These are phyloP conservation scores for Fusarium foetens DNA, from an alignment of 2,329 filamentous ascomycete species.

Conservation along the genomic window DNA sequence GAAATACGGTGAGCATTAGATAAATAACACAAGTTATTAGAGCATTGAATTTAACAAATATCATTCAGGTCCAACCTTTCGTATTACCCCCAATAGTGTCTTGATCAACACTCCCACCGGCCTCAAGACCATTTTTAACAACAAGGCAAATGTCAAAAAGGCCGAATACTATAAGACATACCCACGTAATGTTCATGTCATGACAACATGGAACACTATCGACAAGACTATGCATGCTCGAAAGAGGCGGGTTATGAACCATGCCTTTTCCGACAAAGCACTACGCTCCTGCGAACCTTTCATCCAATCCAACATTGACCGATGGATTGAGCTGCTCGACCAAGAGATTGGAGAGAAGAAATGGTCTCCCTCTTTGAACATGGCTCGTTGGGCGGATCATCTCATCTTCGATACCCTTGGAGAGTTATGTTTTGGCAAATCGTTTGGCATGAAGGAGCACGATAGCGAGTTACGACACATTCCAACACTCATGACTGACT, in stretches of 20 bases:
- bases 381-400: constrained; percentile 34
- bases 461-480: constrained; percentile 27
- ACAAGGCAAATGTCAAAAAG: constrained; percentile 37
- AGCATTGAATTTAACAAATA: neutral
- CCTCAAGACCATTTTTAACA: constrained; percentile 31
- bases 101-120: constrained; percentile 35
- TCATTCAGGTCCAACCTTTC: constrained; percentile 27
- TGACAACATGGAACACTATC: constrained; percentile 34
- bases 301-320: constrained; percentile 25
- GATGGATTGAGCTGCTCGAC: constrained; percentile 26
- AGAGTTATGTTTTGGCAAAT: constrained; percentile 36
- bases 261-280: constrained; percentile 35
- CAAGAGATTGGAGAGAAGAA: constrained; percentile 12
- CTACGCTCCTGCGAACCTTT: constrained; percentile 23
- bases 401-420: constrained; percentile 39
- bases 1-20: constrained; percentile 24
- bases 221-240: constrained; percentile 33
- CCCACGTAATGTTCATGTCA: constrained; percentile 19
- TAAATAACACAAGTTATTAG: neutral
- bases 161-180: constrained; percentile 36
- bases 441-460: constrained; percentile 35
- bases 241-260: constrained; percentile 30
- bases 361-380: constrained; percentile 21
- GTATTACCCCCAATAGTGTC: constrained; percentile 32
- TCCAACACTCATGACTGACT: constrained; percentile 25